phyloP scores from a whole-genome alignment of 1,139 yeast species.

The Debaryomyces psychrophilus region DNA sequence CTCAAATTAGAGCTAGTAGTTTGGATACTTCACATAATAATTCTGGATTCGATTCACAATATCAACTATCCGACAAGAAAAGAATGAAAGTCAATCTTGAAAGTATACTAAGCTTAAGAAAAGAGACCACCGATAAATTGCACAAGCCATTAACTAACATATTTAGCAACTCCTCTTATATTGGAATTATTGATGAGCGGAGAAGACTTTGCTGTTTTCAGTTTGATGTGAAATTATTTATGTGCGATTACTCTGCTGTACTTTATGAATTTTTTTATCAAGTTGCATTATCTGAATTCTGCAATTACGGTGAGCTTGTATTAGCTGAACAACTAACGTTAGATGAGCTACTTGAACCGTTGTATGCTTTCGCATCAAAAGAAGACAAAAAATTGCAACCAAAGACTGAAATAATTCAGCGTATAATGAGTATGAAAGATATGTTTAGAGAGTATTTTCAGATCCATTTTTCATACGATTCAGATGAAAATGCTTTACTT shows the following conservation, averaged over 20 bases:
- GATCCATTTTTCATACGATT: slow-evolving; percentile 42
- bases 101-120: slow-evolving; percentile 59
- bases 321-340: slow-evolving; percentile 44
- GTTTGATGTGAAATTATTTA: slow-evolving; percentile 70
- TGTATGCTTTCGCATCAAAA: slow-evolving; percentile 21
- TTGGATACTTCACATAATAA: not conserved
- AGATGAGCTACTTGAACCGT: slow-evolving; percentile 30
- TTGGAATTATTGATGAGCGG: slow-evolving; percentile 78
- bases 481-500: slow-evolving; percentile 36
- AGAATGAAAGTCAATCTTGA: slow-evolving; percentile 50
- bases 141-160: slow-evolving; percentile 64
- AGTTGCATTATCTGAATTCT: slow-evolving; percentile 72
- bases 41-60: not conserved
- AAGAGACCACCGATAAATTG: slow-evolving; percentile 48
- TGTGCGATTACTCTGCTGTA: slow-evolving; percentile 80
- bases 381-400: slow-evolving; percentile 18
- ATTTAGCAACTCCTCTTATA: slow-evolving; percentile 69
- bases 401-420: slow-evolving; percentile 23
- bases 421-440: slow-evolving; percentile 55
- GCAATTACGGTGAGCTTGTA: slow-evolving; percentile 72
- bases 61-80: slow-evolving; percentile 13
- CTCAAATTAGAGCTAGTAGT: not conserved
- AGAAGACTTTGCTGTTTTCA: slow-evolving; percentile 81
- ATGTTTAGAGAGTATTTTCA: slow-evolving; percentile 85
- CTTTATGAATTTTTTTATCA: slow-evolving; percentile 79